phyloP scores from a whole-genome alignment of 2,329 filamentous ascomycete genomes.

The Curvularia hawaiiensis region DNA sequence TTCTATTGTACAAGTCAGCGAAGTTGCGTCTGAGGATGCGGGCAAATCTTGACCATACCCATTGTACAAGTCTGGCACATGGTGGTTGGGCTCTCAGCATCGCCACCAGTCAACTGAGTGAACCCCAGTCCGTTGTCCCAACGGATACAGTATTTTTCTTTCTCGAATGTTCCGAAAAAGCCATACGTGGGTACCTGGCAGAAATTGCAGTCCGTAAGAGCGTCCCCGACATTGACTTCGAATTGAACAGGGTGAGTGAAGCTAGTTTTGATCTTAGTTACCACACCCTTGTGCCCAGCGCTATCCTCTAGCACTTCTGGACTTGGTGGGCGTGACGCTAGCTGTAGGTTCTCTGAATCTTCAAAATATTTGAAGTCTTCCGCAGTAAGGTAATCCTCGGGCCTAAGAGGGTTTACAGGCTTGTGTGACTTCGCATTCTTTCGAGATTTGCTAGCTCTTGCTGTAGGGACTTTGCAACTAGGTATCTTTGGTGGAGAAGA shows the following conservation, averaged over 20 bases:
- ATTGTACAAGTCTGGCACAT: slow-evolving; percentile 36
- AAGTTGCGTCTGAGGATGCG: not conserved
- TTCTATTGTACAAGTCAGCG: not conserved
- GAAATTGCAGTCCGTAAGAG: slow-evolving; percentile 46
- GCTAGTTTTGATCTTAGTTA: slow-evolving; percentile 45
- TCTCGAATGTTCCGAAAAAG: slow-evolving; percentile 47
- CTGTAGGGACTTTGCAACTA: not conserved
- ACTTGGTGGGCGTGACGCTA: slow-evolving; percentile 22
- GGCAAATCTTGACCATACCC: not conserved
- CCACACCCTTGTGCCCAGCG: slow-evolving; percentile 29
- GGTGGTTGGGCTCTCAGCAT: slow-evolving; percentile 32
- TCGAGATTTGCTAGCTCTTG: not conserved
- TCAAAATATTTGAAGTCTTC: slow-evolving; percentile 19
- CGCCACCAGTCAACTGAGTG: slow-evolving; percentile 48
- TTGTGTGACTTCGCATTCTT: not conserved
- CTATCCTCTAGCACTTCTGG: slow-evolving; percentile 37
- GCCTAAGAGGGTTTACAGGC: not conserved
- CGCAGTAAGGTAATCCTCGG: slow-evolving; percentile 16
- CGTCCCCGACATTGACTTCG: slow-evolving; percentile 4
- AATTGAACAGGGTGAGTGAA: slow-evolving; percentile 52
- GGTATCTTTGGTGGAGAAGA: not conserved
- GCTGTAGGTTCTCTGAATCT: slow-evolving; percentile 1
- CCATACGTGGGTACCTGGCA: slow-evolving; percentile 50
- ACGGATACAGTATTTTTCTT: slow-evolving; percentile 42
- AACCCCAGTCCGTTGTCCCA: slow-evolving; percentile 45